Conservation (phyloP, 1,284 basidiomycete genomes). For the Omphalotus olearius region DNA sequence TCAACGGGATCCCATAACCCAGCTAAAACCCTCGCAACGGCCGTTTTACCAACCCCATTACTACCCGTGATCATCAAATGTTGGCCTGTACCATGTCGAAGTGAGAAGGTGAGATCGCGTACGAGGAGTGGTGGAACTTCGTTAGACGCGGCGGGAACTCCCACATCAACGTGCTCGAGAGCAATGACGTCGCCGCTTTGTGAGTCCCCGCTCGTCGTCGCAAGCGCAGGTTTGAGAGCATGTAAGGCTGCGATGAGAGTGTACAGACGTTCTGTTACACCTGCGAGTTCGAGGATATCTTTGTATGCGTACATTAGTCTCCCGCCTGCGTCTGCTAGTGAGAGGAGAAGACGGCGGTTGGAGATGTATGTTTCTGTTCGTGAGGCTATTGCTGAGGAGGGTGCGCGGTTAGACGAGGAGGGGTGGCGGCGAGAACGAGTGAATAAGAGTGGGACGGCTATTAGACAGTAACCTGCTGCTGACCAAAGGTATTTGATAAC, state of each 20-base stretch:
- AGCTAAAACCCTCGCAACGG: constrained; percentile 86
- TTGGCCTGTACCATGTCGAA: constrained; percentile 80
- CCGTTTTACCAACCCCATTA: constrained; percentile 93
- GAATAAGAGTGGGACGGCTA: constrained; percentile 83
- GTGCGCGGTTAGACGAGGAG: background rate
- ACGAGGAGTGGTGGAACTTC: constrained; percentile 48
- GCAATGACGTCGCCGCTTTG: constrained; percentile 39
- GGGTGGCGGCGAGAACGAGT: constrained; percentile 29
- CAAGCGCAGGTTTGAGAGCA: constrained; percentile 38
- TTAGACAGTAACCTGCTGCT: constrained; percentile 83
- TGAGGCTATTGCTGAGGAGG: constrained; percentile 2
- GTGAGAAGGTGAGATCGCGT: constrained; percentile 65
- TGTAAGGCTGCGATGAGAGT: constrained; percentile 85
- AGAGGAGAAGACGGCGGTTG: constrained; percentile 87
- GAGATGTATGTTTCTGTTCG: constrained; percentile 81
- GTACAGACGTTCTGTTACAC: constrained; percentile 89
- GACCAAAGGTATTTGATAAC: constrained; percentile 95
- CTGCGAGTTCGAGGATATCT: constrained; percentile 90
- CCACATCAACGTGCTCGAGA: constrained; percentile 72
- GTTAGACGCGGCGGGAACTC: constrained; percentile 43
- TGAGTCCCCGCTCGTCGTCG: too few relatives aligned
- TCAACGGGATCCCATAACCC: constrained; percentile 75
- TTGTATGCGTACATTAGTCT: constrained; percentile 91
- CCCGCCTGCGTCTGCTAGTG: constrained; percentile 93
- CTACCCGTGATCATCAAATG: constrained; percentile 94